Base-by-base conservation (phyloP, 108 stramenopile species). In the Seminavis robusta region DNA sequence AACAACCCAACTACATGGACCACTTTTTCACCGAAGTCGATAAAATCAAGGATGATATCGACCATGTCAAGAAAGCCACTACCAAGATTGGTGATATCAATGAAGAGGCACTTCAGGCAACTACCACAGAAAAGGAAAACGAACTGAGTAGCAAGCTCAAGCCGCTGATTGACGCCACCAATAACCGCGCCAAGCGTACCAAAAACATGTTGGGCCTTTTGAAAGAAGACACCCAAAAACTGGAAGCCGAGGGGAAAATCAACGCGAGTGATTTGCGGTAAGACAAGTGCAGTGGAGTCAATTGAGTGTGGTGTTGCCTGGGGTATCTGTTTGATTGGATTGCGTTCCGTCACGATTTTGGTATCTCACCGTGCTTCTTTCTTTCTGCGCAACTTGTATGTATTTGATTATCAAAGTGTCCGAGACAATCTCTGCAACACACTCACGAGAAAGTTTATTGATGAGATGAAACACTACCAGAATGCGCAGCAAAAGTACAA, bases 391-490 rank as follows among this genome's bases (percentile, higher is more conserved):
- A 15, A 32, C 30, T 31, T 46, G 8, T 13, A 9, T 46, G 19
- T 19, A 19, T 13, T 11, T 37, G 36, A 10, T 10, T n/a, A n/a
- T 46, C 15, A 46, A 29, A 84, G 90, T 37, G 71, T 87, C 4
- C 71, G 90, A n/a, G 83, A 95, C 46, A 98, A 97, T 59, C 68
- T 98, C 47, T 67, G 73, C 21, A 95, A 86, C 58, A 97, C 97
- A 0, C 61, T 96, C 39, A 92, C 94, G 16, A 74, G 91, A n/a
- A 97, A 97, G 55, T 98, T 98, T 55, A 88, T 97, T 36, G 94
- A 96, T 67, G 95, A 95, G 51, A 94, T 95, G 81, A 96, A 97
- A 73, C 60, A 74, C 32, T 98, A 97, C 69, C 97, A 98, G 65
- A 71, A 74, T 40, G 79, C 92, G 3, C 96, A 98, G 65, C 90